Base-by-base conservation (phyloP, 2,329 filamentous ascomycete species). In the Ascocoryne sarcoides region DNA sequence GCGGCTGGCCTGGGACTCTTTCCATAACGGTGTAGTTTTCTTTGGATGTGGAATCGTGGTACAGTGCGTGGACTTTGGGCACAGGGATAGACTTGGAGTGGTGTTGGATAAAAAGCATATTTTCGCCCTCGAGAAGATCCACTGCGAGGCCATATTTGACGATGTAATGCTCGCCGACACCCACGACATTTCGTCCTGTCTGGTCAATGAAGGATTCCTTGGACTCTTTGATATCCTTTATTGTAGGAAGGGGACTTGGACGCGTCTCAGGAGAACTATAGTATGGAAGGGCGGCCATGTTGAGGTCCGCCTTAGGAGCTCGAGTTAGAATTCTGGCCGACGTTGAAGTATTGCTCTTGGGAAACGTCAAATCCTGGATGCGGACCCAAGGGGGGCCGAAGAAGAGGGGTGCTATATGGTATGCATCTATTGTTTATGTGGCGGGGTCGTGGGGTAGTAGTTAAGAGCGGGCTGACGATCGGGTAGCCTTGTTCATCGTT, bases 41-140 rank as follows among this genome's bases (percentile, higher is more conserved):
- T 4, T 44, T 40, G 9, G 46, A 45, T 9, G 48, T 38, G 4
- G 36, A 10, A 15, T 55, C 42, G 12, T 43, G 37, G 40, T 55
- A 61, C 37, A 61, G 46, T 9, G 60, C 59, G 38, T 55, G 62
- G 15, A 63, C 54, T 12, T 41, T 47, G 15, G 59, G 60, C n/a
- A 62, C 50, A 15, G 37, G 43, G 5, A 61, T 38, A 28, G 26
- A n/a, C 26, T 28, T 28, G n/a, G 8, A 8, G 26, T 8, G n/a
- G 8, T 28, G 26, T 8, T 28, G 8, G n/a, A 28, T n/a, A 28
- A 28, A 28, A n/a, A 28, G 26, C 26, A 28, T 28, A 28, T 28
- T 28, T n/a, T 28, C n/a, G 26, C 26, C 26, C 26, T 28, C 26
- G 8, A n/a, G 8, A 8, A 28, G n/a, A n/a, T n/a, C n/a, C n/a